Evolutionary conservation across 371 early-diverging fungal species (phyloP).

Genomic region (Haplosporangium sp.): DNA sequence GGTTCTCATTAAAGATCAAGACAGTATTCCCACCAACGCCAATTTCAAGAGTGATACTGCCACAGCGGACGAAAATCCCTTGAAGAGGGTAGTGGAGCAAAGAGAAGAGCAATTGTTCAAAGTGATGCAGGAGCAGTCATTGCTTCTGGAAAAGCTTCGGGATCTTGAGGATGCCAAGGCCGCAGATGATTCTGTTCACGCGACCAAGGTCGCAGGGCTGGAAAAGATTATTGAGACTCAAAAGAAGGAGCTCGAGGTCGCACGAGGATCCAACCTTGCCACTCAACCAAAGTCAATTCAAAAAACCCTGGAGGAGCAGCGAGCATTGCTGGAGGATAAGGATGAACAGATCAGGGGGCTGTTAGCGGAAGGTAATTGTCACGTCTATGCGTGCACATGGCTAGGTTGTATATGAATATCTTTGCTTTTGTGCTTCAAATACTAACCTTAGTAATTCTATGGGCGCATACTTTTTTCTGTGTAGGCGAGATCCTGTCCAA

Average conservation of each 20-base stretch:
- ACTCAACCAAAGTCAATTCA: slow-evolving; percentile 48
- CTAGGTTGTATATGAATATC: background rate
- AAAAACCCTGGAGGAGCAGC: slow-evolving; percentile 60
- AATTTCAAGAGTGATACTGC: background rate
- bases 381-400: too few species aligned
- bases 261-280: slow-evolving; percentile 17
- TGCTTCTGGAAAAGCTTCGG: slow-evolving; percentile 32
- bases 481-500: slow-evolving; percentile 84
- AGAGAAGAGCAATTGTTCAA: slow-evolving; percentile 50
- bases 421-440: background rate
- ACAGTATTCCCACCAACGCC: background rate
- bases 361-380: slow-evolving; percentile 68
- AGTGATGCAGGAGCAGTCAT: slow-evolving; percentile 50
- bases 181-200: slow-evolving; percentile 27
- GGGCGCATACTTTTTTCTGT: background rate
- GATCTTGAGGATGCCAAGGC: slow-evolving; percentile 47
- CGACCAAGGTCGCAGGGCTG: slow-evolving; percentile 30
- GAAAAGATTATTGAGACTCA: slow-evolving; percentile 44
- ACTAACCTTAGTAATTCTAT: background rate
- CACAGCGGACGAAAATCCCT: slow-evolving; percentile 11
- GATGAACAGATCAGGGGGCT: slow-evolving; percentile 73
- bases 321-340: slow-evolving; percentile 63
- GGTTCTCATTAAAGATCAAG: background rate
- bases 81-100: slow-evolving; percentile 38
- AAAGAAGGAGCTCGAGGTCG: slow-evolving; percentile 49